Evolutionary conservation across 306 rosid genomes (phyloP), one percentile per base, ranked within the genome.

Genomic region (Lathyrus sativus): DNA sequence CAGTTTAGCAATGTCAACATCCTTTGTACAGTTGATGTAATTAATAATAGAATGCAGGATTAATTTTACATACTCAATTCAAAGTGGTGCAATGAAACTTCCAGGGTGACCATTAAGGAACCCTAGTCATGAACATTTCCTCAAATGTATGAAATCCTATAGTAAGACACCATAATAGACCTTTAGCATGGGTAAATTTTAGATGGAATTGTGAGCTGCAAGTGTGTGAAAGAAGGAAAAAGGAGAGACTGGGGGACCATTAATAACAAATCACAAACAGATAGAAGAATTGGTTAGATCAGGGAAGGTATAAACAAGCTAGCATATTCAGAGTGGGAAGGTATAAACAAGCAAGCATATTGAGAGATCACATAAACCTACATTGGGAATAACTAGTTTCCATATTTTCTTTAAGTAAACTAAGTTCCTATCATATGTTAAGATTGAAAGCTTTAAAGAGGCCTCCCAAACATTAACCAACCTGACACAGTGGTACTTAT

Each of bases 401-500:
- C 55, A 26, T 26, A 46, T 45, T 35, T 44, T 22, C 18, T 12
- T 24, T 3, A 65, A 46, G 44, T 50, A 48, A 67, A 17, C 33
- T 18, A 5, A 29, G 71, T 49, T 49, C 31, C 19, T 15, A 31
- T 67, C 33, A 45, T 19, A 28, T 28, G 54, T 17, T 60, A 45
- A 54, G 18, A 64, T 45, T 26, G 29, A 59, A 39, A 55, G 35
- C 26, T 28, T 45, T 45, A 7, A 10, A 81, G 26, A 19, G 59
- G 56, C 24, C 33, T 44, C 50, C 14, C 9, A 56, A 62, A 67
- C 60, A 62, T 57, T 63, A 79, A 63, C 89, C 69, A 76, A 93
- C 99, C 99, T 88, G 88, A 76, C 61, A 83, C 99, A 93, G 62
- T 82, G 90, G 82, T 93, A 93, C 83, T 88, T 93, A 83, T 93